Percentiles rank a stretch among this genome's conserved stretches.
These are phyloP conservation scores for Entomortierella lignicola DNA, from an alignment of 192 early-diverging fungal genomes.

Conservation along the genomic window DNA sequence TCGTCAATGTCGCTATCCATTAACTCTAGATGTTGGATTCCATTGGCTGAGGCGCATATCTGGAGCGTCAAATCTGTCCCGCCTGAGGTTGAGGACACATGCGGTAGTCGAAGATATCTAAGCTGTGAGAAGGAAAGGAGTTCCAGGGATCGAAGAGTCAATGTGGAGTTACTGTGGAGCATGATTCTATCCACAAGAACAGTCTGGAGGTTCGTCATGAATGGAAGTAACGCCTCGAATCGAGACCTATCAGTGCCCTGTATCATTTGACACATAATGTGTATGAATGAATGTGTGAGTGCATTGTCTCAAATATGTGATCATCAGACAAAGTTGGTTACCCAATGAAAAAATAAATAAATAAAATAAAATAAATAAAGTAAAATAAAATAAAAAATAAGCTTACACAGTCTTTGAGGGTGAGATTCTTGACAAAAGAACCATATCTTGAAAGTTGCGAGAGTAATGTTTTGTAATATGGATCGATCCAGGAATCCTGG, in stretches of 20 bases:
- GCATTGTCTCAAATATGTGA: background rate
- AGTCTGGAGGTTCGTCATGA: constrained; percentile 22
- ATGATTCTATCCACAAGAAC: constrained; percentile 29
- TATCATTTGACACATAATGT: background rate
- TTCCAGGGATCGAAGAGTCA: constrained; percentile 11
- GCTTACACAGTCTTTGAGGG: constrained; percentile 46
- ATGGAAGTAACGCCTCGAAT: constrained; percentile 12
- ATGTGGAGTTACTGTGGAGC: constrained; percentile 7
- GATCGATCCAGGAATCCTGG: constrained; percentile 34
- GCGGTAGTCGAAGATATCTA: constrained; percentile 19
- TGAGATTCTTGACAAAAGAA: constrained; percentile 10
- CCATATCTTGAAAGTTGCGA: constrained; percentile 23
- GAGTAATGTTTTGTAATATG: constrained; percentile 10
- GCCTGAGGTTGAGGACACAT: constrained; percentile 12
- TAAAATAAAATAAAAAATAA: no score
- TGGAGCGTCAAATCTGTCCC: constrained; percentile 13
- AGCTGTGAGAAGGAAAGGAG: background rate
- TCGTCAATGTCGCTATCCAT: constrained; percentile 46
- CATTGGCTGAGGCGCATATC: constrained; percentile 5
- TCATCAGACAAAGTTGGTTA: no score
- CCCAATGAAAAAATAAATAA: background rate
- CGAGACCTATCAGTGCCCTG: constrained; percentile 27
- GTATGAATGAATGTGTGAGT: background rate
- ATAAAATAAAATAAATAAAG: no score
- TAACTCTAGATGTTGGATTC: constrained; percentile 24